These are phyloP conservation scores for Terfezia claveryi DNA, from an alignment of 495 filamentous ascomycete genomes.

Conservation along the genomic window DNA sequence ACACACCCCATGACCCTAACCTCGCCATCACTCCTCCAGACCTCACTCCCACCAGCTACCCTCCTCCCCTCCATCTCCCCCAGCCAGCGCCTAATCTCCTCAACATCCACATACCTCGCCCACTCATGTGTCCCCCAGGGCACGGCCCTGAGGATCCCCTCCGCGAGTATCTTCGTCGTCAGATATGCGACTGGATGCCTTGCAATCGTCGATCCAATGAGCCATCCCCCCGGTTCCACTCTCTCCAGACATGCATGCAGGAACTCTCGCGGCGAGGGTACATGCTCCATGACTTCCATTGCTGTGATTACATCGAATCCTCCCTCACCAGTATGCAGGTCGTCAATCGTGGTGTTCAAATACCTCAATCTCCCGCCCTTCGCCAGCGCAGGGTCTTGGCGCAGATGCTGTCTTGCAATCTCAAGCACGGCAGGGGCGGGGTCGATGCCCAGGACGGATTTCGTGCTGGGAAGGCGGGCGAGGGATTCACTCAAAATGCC, in stretches of 20 bases:
- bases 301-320: constrained; percentile 50
- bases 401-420: constrained; percentile 54
- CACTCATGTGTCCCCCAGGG: constrained; percentile 88
- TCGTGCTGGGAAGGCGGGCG: constrained; percentile 46
- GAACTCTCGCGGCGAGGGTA: constrained; percentile 48
- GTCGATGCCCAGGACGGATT: constrained; percentile 61
- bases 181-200: constrained; percentile 69
- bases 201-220: constrained; percentile 76
- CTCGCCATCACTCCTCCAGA: constrained; percentile 29
- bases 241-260: constrained; percentile 43
- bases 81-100: constrained; percentile 44
- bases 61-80: constrained; percentile 29
- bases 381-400: constrained; percentile 36
- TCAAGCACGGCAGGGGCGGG: constrained; percentile 56
- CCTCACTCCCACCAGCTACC: constrained; percentile 23
- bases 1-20: constrained; percentile 54
- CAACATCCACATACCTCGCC: constrained; percentile 78
- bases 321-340: not conserved
- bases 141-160: constrained; percentile 71
- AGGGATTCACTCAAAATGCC: constrained; percentile 91
- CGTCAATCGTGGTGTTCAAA: constrained; percentile 28
- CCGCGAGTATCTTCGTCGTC: constrained; percentile 77
- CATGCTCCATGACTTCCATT: constrained; percentile 91
- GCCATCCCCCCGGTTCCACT: constrained; percentile 77
- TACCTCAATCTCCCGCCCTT: constrained; percentile 40